Evolutionary conservation across 2,329 filamentous ascomycete species (phyloP).

Genomic region (Cercospora beticola): DNA sequence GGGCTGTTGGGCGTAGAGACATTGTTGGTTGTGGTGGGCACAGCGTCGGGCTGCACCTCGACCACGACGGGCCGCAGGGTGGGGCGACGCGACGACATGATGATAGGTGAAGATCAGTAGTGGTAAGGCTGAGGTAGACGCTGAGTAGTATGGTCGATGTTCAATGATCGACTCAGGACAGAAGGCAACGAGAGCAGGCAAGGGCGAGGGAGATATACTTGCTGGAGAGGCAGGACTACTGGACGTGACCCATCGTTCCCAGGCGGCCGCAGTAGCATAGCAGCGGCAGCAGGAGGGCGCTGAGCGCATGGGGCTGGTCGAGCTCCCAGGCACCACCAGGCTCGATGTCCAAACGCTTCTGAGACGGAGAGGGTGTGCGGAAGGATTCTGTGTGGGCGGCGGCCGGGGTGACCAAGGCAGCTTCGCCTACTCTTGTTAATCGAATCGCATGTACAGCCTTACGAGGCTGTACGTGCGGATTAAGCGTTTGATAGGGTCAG

Average conservation of each 20-base stretch:
- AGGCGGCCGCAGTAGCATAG: neutral
- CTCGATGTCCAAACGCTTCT: neutral
- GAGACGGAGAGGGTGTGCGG: neutral
- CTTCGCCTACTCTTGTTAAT: neutral
- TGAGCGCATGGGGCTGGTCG: neutral
- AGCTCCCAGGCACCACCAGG: neutral
- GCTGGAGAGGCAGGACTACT: neutral
- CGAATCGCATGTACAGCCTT: too few relatives aligned
- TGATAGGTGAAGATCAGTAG: neutral
- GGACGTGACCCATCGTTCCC: neutral
- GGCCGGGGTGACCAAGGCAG: neutral
- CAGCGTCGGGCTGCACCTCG: constrained; percentile 29
- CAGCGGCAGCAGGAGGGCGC: neutral
- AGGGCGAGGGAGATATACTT: neutral
- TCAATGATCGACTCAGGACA: neutral
- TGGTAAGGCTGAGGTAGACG: neutral
- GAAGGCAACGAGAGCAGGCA: neutral
- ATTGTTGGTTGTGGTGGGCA: constrained; percentile 13
- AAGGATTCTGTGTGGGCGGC: neutral
- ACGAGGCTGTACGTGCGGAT: too few relatives aligned
- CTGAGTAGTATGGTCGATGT: neutral
- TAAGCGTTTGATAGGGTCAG: too few relatives aligned
- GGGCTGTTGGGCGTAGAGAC: constrained; percentile 29
- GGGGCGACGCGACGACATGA: constrained; percentile 25
- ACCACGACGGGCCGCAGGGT: constrained; percentile 28